Evolutionary conservation across 352 stramenopile genomes (phyloP), one percentile per base, ranked within the genome.

Genomic region (Phytophthora pinifolia): DNA sequence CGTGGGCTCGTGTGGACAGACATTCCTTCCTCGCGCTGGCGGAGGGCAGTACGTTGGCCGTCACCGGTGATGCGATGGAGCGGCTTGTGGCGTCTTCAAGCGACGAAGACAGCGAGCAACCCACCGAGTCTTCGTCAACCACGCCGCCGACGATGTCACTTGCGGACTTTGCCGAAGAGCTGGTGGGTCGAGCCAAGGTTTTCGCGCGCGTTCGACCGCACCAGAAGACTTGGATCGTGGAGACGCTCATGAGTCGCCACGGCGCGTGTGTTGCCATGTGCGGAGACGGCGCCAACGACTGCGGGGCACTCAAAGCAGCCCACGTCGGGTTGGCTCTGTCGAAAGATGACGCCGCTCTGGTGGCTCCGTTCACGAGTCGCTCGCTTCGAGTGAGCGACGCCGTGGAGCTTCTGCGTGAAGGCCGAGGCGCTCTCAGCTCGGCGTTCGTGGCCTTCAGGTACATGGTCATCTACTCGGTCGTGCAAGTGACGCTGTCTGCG

Each of bases 381-480:
- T 74, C 86, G 20, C 94, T 96, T 44, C 71, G 61, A 6, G 85
- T 97, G 33, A 79, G 66, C 13, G 89, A 92, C 43, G 88, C 97
- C 1, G 60, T 93, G 1, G 81, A 89, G 46, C 55, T 98, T 17
- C 48, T 97, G 9, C 76, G 74, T 27, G 92, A 98, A 68, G 92
- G 92, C 30, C 82, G 90, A 14, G 94, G 89, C 41, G 84, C 90
- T 27, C 73, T 98, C 13, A 92, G 86, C 49, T 93, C 89, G 35
- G 87, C 92, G 22, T 91, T 97, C 22, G 74, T 89, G 6, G 71
- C 74, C 4, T 98, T 97, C 70, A 92, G 96, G 46, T 98, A 86
- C 62, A 94, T 96, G 81, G 88, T 98, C 38, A 76, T 97, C 39
- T 98, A 97, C 72, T 88, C 87, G 41, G 83, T 96, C 59, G 79